A percentile compares a stretch with the other conserved stretches of the same genome.
Conservation (phyloP, 2,329 filamentous ascomycete species). For the Colletotrichum falcatum region DNA sequence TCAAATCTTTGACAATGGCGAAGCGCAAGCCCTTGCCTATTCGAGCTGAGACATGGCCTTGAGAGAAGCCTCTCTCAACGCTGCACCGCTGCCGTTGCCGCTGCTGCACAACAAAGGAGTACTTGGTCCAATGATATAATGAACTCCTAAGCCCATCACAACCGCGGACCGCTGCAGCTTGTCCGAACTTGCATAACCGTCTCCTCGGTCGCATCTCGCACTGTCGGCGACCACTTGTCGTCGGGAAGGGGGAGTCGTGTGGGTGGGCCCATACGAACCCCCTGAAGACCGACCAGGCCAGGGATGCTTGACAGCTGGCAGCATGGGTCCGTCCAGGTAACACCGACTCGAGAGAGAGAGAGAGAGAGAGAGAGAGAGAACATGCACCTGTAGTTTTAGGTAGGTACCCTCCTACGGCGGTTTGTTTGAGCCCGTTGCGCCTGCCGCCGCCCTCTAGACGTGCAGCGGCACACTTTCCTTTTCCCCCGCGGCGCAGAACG, state of each 20-base stretch:
- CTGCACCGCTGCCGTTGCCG: constrained; percentile 12
- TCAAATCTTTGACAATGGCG: constrained; percentile 22
- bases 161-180: not conserved
- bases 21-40: constrained; percentile 24
- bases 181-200: not conserved
- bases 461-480: constrained; percentile 20
- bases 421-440: not conserved
- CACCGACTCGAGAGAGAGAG: not conserved
- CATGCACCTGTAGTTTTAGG: not conserved
- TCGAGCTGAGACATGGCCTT: constrained; percentile 15
- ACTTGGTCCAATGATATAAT: not conserved
- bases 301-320: constrained; percentile 10
- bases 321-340: not conserved
- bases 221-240: constrained; percentile 3
- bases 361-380: too few species aligned
- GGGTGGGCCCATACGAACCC: constrained; percentile 20
- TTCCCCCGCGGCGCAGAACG: constrained; percentile 14
- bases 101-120: constrained; percentile 27
- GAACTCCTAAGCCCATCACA: not conserved
- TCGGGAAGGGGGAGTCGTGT: constrained; percentile 11
- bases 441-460: not conserved
- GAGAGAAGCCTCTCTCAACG: constrained; percentile 3
- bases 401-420: not conserved
- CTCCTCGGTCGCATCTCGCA: not conserved
- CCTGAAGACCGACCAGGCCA: constrained; percentile 12